These are phyloP conservation scores for Candida tropicalis DNA, from an alignment of 1,139 yeast species.

Conservation along the genomic window DNA sequence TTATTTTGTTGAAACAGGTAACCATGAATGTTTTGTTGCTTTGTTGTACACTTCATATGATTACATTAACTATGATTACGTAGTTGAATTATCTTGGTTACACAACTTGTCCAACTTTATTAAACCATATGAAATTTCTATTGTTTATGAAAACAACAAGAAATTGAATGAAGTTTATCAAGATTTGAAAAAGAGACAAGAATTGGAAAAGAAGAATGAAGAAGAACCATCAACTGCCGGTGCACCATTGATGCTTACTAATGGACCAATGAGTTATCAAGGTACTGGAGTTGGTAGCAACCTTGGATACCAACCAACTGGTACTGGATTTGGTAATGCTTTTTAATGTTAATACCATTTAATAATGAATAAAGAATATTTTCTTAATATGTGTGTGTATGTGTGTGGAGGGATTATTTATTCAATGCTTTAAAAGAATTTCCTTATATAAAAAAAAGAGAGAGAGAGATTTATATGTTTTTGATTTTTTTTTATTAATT, in stretches of 20 bases:
- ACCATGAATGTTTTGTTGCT: constrained; percentile 94
- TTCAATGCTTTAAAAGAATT: no score
- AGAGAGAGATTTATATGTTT: constrained; percentile 7
- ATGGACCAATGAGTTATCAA: constrained; percentile 60
- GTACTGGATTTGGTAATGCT: constrained; percentile 53
- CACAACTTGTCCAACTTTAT: constrained; percentile 75
- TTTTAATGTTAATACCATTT: constrained; percentile 27
- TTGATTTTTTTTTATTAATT: constrained; percentile 5
- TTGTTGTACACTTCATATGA: constrained; percentile 86
- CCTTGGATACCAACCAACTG: constrained; percentile 39
- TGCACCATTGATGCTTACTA: constrained; percentile 69
- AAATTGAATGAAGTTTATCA: constrained; percentile 64
- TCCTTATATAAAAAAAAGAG: not conserved
- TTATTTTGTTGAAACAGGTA: constrained; percentile 96
- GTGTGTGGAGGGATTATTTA: not conserved
- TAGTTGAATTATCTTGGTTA: constrained; percentile 89
- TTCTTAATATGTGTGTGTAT: not conserved
- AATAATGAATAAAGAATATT: not conserved
- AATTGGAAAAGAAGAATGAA: constrained; percentile 57
- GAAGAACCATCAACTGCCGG: constrained; percentile 43
- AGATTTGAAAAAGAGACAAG: constrained; percentile 73
- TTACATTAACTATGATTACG: constrained; percentile 77
- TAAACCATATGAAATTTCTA: constrained; percentile 88
- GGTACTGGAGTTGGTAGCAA: constrained; percentile 48
- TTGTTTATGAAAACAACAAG: constrained; percentile 75